These are phyloP conservation scores for Elongisporangium anandrum DNA, from an alignment of 352 stramenopile species.

Conservation along the genomic window DNA sequence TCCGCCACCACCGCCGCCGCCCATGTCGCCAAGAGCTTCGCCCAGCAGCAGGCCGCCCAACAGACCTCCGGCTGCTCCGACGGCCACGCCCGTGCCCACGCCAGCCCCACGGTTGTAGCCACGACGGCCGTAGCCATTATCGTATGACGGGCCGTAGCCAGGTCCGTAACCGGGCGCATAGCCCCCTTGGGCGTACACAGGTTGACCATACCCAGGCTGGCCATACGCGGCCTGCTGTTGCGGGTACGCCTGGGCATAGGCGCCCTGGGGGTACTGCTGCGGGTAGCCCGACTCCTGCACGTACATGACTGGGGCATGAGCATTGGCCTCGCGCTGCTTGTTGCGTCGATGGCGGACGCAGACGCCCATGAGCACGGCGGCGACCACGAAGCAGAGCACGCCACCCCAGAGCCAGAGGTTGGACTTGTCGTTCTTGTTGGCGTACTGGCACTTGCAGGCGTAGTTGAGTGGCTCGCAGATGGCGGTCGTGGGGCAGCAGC, in stretches of 20 bases:
- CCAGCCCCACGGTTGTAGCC: conserved; percentile 31
- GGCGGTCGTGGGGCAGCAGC: conserved; percentile 41
- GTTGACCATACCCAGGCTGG: conserved; percentile 23
- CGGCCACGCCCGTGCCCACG: conserved; percentile 25
- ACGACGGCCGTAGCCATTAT: conserved; percentile 16
- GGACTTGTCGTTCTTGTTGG: conserved; percentile 7
- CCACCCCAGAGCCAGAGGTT: conserved; percentile 27
- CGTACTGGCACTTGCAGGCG: conserved; percentile 38
- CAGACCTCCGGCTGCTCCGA: conserved; percentile 30
- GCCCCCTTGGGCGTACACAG: conserved; percentile 21
- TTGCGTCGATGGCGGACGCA: conserved; percentile 30
- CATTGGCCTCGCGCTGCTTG: conserved; percentile 23
- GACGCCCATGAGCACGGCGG: conserved; percentile 21
- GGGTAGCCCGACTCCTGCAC: conserved; percentile 3
- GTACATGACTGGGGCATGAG: conserved; percentile 8
- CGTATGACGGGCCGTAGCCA: conserved; percentile 13
- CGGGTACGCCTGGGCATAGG: conserved; percentile 7
- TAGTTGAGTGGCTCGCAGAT: conserved; percentile 37
- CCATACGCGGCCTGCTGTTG: conserved; percentile 28
- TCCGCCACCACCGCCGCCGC: conserved; percentile 9
- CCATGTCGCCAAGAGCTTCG: conserved; percentile 31
- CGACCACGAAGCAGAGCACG: conserved; percentile 24
- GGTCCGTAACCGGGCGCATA: conserved; percentile 27
- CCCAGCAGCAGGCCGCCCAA: conserved; percentile 33
- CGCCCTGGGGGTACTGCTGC: neutral